A percentile compares a stretch with the other conserved stretches of the same genome.
phyloP scores from a whole-genome alignment of 805 yeast genomes.

The Starmerella apicola region DNA sequence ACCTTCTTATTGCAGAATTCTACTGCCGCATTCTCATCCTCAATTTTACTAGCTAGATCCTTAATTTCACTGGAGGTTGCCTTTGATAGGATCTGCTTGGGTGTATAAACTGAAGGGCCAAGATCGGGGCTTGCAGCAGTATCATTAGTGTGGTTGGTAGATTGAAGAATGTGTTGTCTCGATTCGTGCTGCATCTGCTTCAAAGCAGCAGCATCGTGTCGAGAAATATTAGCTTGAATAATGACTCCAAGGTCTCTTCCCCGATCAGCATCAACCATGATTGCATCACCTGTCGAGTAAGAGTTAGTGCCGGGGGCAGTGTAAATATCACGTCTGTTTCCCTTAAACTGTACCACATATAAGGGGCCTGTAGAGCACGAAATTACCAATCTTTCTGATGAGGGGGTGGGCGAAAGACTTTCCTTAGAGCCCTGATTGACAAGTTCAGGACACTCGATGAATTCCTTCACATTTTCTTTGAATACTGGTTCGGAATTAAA shows the following conservation, averaged over 20 bases:
- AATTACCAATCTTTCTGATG: slow-evolving; percentile 8
- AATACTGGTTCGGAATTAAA: too few species aligned
- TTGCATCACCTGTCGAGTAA: slow-evolving; percentile 45
- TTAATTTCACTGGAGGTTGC: slow-evolving; percentile 52
- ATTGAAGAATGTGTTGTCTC: slow-evolving; percentile 49
- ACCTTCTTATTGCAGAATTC: slow-evolving; percentile 49
- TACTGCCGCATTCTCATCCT: slow-evolving; percentile 61
- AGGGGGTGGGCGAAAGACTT: background rate
- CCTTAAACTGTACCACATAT: slow-evolving; percentile 61
- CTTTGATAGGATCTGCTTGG: slow-evolving; percentile 51
- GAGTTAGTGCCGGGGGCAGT: slow-evolving; percentile 38
- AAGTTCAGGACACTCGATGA: too few species aligned
- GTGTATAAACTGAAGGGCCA: slow-evolving; percentile 45
- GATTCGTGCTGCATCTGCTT: slow-evolving; percentile 57
- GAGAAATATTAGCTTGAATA: slow-evolving; percentile 42
- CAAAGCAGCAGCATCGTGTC: slow-evolving; percentile 56
- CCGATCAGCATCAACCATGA: slow-evolving; percentile 74
- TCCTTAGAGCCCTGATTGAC: too few species aligned
- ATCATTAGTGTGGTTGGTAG: background rate
- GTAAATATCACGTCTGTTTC: slow-evolving; percentile 69
- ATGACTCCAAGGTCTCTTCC: slow-evolving; percentile 68
- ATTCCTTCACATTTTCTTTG: too few species aligned
- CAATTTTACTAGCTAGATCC: slow-evolving; percentile 44
- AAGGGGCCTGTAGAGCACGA: slow-evolving; percentile 28
- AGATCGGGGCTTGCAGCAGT: background rate